These are phyloP conservation scores for Mucor saturninus DNA, from an alignment of 371 early-diverging fungal genomes.

Conservation along the genomic window DNA sequence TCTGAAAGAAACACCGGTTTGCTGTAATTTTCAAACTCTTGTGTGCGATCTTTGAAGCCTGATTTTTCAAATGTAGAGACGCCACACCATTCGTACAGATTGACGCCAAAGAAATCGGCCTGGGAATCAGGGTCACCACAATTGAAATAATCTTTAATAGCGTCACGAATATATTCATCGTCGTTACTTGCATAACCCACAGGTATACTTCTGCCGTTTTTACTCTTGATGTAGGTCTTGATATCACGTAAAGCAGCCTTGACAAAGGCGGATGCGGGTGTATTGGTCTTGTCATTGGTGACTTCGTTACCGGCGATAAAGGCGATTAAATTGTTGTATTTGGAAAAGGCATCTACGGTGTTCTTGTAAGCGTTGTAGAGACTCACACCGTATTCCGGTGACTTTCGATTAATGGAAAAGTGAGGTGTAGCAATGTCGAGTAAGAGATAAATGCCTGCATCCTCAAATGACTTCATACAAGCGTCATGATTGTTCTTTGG, in stretches of 20 bases:
- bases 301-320: constrained; percentile 88
- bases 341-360: constrained; percentile 70
- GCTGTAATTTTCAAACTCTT: constrained; percentile 56
- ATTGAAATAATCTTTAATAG: constrained; percentile 73
- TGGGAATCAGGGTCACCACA: constrained; percentile 71
- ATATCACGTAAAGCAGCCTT: constrained; percentile 77
- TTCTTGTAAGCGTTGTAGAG: constrained; percentile 61
- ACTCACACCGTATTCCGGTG: constrained; percentile 68
- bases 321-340: constrained; percentile 69
- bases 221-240: constrained; percentile 62
- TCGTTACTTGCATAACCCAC: constrained; percentile 86
- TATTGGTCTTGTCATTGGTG: constrained; percentile 69
- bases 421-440: constrained; percentile 71
- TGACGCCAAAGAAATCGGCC: constrained; percentile 80
- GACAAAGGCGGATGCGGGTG: constrained; percentile 73
- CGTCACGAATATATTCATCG: constrained; percentile 70
- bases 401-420: constrained; percentile 67
- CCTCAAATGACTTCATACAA: constrained; percentile 75
- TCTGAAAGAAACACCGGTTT: constrained; percentile 71
- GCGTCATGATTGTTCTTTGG: constrained; percentile 68
- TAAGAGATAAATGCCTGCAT: constrained; percentile 74
- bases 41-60: constrained; percentile 64
- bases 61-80: constrained; percentile 56
- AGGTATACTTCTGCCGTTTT: constrained; percentile 60
- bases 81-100: constrained; percentile 75